Evolutionary conservation across 2,329 filamentous ascomycete genomes (phyloP).

Genomic region (Salinomyces thailandicus): DNA sequence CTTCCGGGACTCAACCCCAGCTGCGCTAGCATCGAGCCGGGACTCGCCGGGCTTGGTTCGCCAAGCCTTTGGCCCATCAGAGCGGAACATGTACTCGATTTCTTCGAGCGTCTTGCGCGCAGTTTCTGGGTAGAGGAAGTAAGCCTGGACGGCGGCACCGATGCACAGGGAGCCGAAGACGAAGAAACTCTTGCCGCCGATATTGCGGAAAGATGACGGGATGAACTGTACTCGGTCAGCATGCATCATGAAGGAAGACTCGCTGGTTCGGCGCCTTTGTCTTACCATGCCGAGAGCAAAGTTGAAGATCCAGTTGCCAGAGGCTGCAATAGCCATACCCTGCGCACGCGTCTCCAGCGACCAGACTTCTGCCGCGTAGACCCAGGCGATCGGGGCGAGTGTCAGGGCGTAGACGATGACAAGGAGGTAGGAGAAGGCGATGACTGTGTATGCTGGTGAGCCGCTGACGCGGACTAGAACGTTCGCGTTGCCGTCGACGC

Average conservation of each 20-base stretch:
- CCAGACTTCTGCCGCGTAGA: constrained; percentile 56
- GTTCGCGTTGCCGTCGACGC: constrained; percentile 40
- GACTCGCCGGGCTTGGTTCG: background rate
- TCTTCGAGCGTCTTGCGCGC: constrained; percentile 31
- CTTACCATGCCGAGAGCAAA: constrained; percentile 4
- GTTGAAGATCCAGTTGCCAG: constrained; percentile 36
- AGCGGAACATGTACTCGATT: too few species aligned
- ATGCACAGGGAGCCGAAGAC: constrained; percentile 40
- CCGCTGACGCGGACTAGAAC: constrained; percentile 45
- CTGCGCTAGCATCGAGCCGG: background rate
- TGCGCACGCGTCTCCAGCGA: constrained; percentile 49
- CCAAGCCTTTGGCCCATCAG: background rate
- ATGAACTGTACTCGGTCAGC: constrained; percentile 43
- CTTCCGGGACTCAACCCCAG: background rate
- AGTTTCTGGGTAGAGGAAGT: constrained; percentile 34
- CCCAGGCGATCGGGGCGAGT: constrained; percentile 53
- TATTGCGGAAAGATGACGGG: constrained; percentile 48
- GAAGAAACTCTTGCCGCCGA: constrained; percentile 45
- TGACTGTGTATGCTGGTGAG: constrained; percentile 49
- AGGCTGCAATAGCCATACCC: constrained; percentile 47
- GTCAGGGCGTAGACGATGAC: constrained; percentile 56
- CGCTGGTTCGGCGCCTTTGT: background rate
- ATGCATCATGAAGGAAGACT: constrained; percentile 23
- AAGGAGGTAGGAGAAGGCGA: constrained; percentile 55
- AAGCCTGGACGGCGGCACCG: constrained; percentile 37